Conservation (phyloP, 306 rosid genomes). For the Cucurbita moschata region DNA sequence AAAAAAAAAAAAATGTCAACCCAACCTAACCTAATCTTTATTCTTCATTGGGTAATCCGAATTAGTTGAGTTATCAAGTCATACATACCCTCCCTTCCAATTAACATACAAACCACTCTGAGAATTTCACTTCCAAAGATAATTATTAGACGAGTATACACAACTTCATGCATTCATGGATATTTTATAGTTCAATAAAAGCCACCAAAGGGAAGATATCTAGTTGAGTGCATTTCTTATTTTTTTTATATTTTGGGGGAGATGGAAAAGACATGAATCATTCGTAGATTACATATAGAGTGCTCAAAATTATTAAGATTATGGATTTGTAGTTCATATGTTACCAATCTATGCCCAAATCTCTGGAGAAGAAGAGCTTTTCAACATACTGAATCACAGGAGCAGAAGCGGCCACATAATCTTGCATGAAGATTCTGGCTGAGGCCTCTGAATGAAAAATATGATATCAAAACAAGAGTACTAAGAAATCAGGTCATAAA, state of each 20-base stretch:
- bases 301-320: neutral
- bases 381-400: constrained; percentile 57
- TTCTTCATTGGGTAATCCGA: no score
- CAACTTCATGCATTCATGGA: neutral
- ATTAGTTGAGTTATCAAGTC: no score
- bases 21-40: no score
- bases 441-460: constrained; percentile 13
- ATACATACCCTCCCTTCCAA: neutral
- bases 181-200: neutral
- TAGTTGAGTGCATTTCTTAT: neutral
- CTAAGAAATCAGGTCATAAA: no score
- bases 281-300: neutral
- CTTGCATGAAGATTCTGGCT: constrained; percentile 63
- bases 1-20: no score
- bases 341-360: constrained; percentile 84
- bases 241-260: neutral
- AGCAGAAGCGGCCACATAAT: constrained; percentile 41
- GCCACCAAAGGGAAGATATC: neutral
- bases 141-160: neutral
- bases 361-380: constrained; percentile 56
- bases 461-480: no score
- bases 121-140: neutral
- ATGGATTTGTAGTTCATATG: neutral
- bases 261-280: neutral
- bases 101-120: neutral